Evolutionary conservation across 352 stramenopile genomes (phyloP), one percentile per base, ranked within the genome.

Genomic region (Phytophthora sp.): DNA sequence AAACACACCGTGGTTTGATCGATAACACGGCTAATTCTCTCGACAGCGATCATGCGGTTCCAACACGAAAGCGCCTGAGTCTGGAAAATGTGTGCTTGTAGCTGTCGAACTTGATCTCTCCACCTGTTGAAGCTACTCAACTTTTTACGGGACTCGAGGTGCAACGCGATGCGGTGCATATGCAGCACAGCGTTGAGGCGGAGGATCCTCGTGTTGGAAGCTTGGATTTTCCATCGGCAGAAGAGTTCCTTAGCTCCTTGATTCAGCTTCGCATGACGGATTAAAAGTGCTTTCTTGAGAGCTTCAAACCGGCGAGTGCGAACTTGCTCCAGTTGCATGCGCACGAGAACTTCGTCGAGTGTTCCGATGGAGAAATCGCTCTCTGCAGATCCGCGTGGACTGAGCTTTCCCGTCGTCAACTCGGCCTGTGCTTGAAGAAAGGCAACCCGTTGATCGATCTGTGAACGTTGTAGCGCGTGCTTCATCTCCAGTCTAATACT

Each of bases 41-140:
- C 83, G 23, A 86, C 77, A 4, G 79, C 83, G 8, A 90, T 67
- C 76, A 89, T 82, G 27, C 80, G 83, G 26, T 90, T 91, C 80
- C 81, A 89, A 53, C 79, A 89, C 16, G 59, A 71, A 15, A 85
- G 72, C 0, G 73, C 74, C 60, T 81, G 74, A 21, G 66, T 52
- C 30, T 86, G 79, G 18, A 81, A 80, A 20, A 39, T 62, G n/a
- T 84, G 67, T 15, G 63, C 58, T n/a, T 75, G 67, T 0, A 75
- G 30, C 31, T 86, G 72, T 31, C 55, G 67, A 24, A 71, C 66
- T 49, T 85, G 66, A 7, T 62, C 21, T 44, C 70, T 76, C 78
- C 77, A 88, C 42, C 66, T 58, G n/a, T 72, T 77, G 26, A 88
- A 83, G 8, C 26, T 59, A 8, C 36, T 39, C 2, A 79, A 42